Evolutionary conservation across 2,329 filamentous ascomycete species (phyloP), one percentile per base, ranked within the genome.

Genomic region (Macrophomina phaseolina): DNA sequence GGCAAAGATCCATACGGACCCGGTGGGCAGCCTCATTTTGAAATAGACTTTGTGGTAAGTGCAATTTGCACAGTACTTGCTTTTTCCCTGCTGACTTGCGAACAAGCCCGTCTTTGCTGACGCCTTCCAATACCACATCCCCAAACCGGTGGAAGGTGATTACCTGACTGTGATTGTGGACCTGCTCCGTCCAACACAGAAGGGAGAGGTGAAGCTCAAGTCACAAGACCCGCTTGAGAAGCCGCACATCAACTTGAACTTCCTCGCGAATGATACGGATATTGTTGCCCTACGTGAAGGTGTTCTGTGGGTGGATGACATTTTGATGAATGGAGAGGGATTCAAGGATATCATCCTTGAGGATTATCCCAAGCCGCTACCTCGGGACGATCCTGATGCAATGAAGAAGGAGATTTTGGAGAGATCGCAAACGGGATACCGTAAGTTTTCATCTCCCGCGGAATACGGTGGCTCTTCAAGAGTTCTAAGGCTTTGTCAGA

Each of bases 261-360:
- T 76, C 71, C 81, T 83, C 18, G 11, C 12, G 3, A 38, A 38
- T 18, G n/a, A 56, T 8, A 71, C 78, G 5, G 83, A 85, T 69
- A 79, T 89, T n/a, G 75, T 89, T 18, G 86, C 83, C 3, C 78
- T 89, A 76, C 83, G 85, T 32, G 85, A 88, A 72, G 86, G 87
- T 18, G 80, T 88, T 23, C 80, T 85, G 16, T 87, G 81, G 72
- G 78, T 80, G 7, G 84, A 88, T 74, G 86, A 89, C 69, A 77
- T 89, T n/a, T 70, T 90, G 2, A 85, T 79, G 45, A 84, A 82
- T 7, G 86, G 87, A 1, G 83, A 85, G 0, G 85, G 83, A 1
- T 84, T 89, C 75, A 86, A 80, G 73, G 84, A 86, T 61, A 80
- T 87, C 56, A 77, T 87, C 9, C 76, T 75, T 0, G 79, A 74